Conservation (phyloP, 306 rosid genomes). For the Malus domestica region ASM211411v1 NC_041804.1:33783501-33784000, state of each 20-base stretch:
- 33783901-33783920: background rate
- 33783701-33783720: background rate
- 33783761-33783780: background rate
- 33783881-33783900: background rate
- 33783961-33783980: background rate
- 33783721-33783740: background rate
- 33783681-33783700: background rate
- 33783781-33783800: background rate
- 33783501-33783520: background rate
- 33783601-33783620: conserved; percentile 43
- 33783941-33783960: background rate
- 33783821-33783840: background rate
- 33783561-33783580: conserved; percentile 28
- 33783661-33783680: conserved; percentile 15
- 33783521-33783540: background rate
- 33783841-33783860: background rate
- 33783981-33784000: background rate
- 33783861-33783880: background rate
- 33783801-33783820: background rate
- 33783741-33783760: background rate
- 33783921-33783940: background rate
- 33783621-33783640: conserved; percentile 42
- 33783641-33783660: conserved; percentile 20
- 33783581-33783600: conserved; percentile 30
- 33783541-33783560: background rate